Evolutionary conservation across 73 alveolate genomes (phyloP), one percentile per base, ranked within the genome.

Genomic region (Diophrys appendiculata): DNA sequence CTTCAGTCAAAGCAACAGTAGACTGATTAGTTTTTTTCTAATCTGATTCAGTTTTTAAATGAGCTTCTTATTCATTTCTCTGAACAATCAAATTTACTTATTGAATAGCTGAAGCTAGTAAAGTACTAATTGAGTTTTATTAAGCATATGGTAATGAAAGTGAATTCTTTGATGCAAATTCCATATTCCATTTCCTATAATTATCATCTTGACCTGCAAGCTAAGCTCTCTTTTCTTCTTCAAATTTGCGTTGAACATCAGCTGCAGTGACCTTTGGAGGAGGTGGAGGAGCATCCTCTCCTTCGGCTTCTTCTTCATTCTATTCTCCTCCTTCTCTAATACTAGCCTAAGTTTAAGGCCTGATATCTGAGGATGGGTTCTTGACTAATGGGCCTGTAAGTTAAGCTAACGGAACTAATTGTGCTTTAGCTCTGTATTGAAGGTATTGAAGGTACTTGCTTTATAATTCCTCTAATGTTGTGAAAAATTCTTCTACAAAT

Each of bases 391-490:
- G n/a, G n/a, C n/a, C n/a, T n/a, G n/a, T n/a, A n/a, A n/a, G n/a
- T n/a, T n/a, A n/a, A n/a, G n/a, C n/a, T n/a, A n/a, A n/a, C n/a
- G n/a, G 71, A 3, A 23, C 25, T 3, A 3, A 60, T 11, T 2
- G 71, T 31, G 2, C 71, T 31, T 3, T 60, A 2, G 71, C 30
- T 60, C 28, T 60, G 28, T 3, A 23, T 60, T 23, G 25, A 27
- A 11, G 71, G 33, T 11, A 31, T 23, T 2, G 71, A 3, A 23
- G 25, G 71, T 2, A 60, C 11, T 2, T 60, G 2, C 71, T 3
- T 60, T 60, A 31, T 31, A 60, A 23, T 23, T 60, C 71, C 25
- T 31, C 18, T 60, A 60, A 31, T 27, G 71, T 60, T 60, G 71
- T 3, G 25, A 3, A 23, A 60, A 60, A 31, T 60, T 60, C 71